Base-by-base conservation (phyloP, 2,329 filamentous ascomycete species). In the Cadophora luteo-olivacea region DNA sequence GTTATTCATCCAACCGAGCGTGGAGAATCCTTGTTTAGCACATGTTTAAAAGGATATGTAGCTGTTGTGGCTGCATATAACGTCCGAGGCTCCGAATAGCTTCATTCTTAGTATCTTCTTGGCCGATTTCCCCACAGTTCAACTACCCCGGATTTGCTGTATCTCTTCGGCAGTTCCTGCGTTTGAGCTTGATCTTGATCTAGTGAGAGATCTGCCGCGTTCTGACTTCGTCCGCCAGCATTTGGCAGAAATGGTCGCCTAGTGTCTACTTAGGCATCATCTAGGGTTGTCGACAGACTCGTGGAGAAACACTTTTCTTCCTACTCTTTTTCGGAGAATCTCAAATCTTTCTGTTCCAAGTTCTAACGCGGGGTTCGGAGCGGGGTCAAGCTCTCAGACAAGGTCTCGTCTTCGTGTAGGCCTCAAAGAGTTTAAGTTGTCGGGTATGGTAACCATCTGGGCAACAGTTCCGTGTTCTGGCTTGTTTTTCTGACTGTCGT, bases 71-170 rank as follows among this genome's bases (percentile, higher is more conserved):
- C 16, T 8, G 14, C 29, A n/a, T 1, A 14, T 33, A 14, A 41
- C 8, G 11, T 60, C 57, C 57, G 33, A 60, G 55, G 57, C 22
- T 22, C 22, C 11, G 22, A 60, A 60, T 36, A 24, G 3, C 38
- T 36, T 60, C 33, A 60, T 4, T 38, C 5, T 8, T 58, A 45
- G 22, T 29, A 36, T 19, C 9, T 45, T 45, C 57, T 38, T 60
- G 33, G 33, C 22, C 22, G n/a, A n/a, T 33, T 60, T 25, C 57
- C 57, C 33, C 57, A 60, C 57, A 60, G n/a, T 60, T 60, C 57
- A 25, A 41, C 36, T 60, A 45, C 57, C 33, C 57, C 57, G 16
- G 57, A 60, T 16, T 60, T 29, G n/a, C 36, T 1, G 22, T 38
- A 36, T 5, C 9, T 11, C 9, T 22, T 60, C 24, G 57, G 33